Conservation (phyloP, 345 rosid genomes). For the Eucalyptus camaldulensis region DNA sequence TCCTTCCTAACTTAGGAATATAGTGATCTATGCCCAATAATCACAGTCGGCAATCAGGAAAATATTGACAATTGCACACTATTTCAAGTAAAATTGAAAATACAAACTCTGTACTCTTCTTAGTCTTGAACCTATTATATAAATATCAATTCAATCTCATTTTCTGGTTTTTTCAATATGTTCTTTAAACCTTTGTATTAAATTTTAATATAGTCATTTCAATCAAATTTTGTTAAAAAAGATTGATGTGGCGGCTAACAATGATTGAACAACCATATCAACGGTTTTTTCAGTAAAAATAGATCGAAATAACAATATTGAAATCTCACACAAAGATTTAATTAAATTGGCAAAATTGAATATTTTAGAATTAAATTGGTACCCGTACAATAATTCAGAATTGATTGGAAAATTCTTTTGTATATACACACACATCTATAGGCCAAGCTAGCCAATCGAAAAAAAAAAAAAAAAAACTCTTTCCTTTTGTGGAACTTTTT, state of each 20-base stretch:
- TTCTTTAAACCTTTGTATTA: background rate
- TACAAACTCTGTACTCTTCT: background rate
- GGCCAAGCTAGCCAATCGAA: background rate
- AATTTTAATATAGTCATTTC: background rate
- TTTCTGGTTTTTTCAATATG: background rate
- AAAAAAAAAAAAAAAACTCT: background rate
- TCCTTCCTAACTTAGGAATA: background rate
- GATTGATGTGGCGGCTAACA: fast-evolving
- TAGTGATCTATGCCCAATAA: background rate
- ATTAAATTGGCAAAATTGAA: background rate
- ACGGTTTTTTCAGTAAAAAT: fast-evolving
- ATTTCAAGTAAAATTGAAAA: background rate
- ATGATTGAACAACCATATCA: background rate
- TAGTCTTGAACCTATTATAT: background rate
- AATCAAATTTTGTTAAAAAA: background rate
- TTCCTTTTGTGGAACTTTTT: background rate
- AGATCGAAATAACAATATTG: fast-evolving
- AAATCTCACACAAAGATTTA: background rate
- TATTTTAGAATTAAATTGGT: background rate
- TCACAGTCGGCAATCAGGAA: background rate
- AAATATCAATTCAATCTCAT: too few species aligned
- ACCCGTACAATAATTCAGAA: background rate
- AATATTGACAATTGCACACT: background rate
- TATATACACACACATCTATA: background rate
- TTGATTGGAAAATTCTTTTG: background rate